phyloP scores from a whole-genome alignment of 2,329 filamentous ascomycete species.

The Talaromyces sp. region DNA sequence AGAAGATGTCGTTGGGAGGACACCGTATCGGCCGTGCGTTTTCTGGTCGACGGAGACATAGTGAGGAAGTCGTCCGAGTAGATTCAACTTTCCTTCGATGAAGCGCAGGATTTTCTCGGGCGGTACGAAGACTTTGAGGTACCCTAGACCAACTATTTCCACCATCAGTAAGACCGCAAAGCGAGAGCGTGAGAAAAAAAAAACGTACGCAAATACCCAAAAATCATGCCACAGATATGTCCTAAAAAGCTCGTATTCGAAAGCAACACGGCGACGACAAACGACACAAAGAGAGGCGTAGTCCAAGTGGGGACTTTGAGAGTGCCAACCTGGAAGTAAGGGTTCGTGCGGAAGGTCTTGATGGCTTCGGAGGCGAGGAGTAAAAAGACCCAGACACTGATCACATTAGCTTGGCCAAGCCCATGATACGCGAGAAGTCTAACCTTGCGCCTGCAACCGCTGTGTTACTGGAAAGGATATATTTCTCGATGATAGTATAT shows the following conservation, averaged over 20 bases:
- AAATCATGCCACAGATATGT: constrained; percentile 74
- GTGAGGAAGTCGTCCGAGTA: constrained; percentile 78
- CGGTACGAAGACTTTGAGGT: constrained; percentile 82
- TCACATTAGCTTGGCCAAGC: constrained; percentile 14
- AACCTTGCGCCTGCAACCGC: constrained; percentile 79
- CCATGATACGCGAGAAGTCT: constrained; percentile 22
- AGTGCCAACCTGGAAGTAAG: constrained; percentile 64
- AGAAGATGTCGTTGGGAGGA: constrained; percentile 61
- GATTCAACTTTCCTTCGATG: constrained; percentile 82
- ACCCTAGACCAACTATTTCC: constrained; percentile 70
- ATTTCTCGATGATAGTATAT: constrained; percentile 75
- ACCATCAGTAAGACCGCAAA: background rate
- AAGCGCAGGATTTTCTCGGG: constrained; percentile 83
- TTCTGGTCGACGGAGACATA: constrained; percentile 96
- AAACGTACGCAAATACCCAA: constrained; percentile 78
- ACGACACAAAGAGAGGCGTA: constrained; percentile 71
- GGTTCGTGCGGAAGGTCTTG: constrained; percentile 77
- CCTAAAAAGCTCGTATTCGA: constrained; percentile 80
- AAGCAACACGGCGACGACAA: constrained; percentile 72
- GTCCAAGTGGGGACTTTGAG: constrained; percentile 87
- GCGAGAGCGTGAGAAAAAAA: background rate
- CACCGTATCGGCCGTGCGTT: constrained; percentile 87
- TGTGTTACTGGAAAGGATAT: constrained; percentile 67
- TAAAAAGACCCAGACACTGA: constrained; percentile 87
- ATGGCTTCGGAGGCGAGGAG: constrained; percentile 81